Base-by-base conservation (phyloP, 163 green algal species). In the Chlamydomonas reinhardtii region DNA sequence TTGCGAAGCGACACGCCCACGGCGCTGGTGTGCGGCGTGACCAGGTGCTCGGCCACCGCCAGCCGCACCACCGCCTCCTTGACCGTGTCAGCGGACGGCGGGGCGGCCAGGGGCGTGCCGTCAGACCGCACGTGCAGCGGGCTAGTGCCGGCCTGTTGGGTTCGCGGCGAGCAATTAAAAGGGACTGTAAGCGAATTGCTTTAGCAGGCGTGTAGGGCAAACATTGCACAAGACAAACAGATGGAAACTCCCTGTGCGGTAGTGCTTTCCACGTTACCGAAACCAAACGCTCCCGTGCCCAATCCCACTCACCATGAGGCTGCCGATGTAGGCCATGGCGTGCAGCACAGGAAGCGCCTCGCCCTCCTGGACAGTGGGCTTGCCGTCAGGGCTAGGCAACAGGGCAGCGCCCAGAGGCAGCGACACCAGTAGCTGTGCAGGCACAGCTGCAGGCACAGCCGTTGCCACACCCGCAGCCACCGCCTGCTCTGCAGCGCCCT, bases 291-390 rank as follows among this genome's bases (percentile, higher is more conserved):
- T n/a, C n/a, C n/a, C n/a, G 14, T 16, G 20, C 19, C 9, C 24
- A 31, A 31, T 19, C 29, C 19, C 27, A 29, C 73, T 8, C 73
- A 78, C 73, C 81, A 89, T 29, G 39, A 91, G 82, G 29, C 75
- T 35, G 24, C 59, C 35, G 52, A 91, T 75, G 68, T 69, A 89
- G 59, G 56, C 27, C 87, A 91, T 91, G 48, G 74, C 87, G 54
- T 91, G 87, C 48, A 91, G 81, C 61, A 91, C 87, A 8, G 27
- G 52, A 56, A 88, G 80, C n/a, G 76, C 71, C n/a, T 86, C 70
- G 59, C 84, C 76, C 37, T 76, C 43, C 62, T 39, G 3, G 2
- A 15, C 34, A 12, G 4, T 29, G n/a, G n/a, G n/a, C n/a, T n/a
- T n/a, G n/a, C n/a, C n/a, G n/a, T n/a, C n/a, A n/a, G n/a, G n/a